A percentile compares a stretch with the other conserved stretches of the same genome.
Conservation (phyloP, 345 rosid genomes). For the Ricinus communis region DNA sequence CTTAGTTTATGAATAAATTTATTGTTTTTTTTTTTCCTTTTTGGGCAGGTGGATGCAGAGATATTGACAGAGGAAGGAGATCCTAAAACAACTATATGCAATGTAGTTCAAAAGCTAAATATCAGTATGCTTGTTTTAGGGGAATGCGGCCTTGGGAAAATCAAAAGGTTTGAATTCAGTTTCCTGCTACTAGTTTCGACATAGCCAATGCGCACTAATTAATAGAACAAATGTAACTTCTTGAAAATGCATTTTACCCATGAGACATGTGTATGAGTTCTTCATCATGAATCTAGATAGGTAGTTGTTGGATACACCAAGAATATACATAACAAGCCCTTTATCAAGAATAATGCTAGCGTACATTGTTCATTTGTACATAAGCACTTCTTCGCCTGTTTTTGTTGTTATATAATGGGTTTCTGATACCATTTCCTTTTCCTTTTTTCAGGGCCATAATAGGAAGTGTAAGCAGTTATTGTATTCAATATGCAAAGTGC, state of each 20-base stretch:
- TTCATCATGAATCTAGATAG: too few species aligned
- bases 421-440: not conserved
- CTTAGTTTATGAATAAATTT: not conserved
- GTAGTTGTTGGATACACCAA: too few species aligned
- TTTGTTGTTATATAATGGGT: not conserved
- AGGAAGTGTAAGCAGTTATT: conserved; percentile 18
- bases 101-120: conserved; percentile 15
- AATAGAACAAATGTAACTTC: too few species aligned
- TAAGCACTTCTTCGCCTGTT: not conserved
- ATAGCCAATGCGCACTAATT: too few species aligned
- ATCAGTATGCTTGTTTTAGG: conserved; percentile 22
- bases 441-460: conserved; percentile 5
- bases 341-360: too few species aligned
- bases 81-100: conserved; percentile 22
- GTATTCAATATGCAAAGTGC: conserved; percentile 17
- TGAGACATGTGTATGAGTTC: too few species aligned
- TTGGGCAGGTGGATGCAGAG: conserved; percentile 19
- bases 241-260: too few species aligned
- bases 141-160: conserved; percentile 10
- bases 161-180: conserved; percentile 10
- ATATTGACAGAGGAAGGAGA: conserved; percentile 21
- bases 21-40: not conserved
- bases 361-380: too few species aligned
- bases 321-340: too few species aligned
- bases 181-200: too few species aligned